Conservation (phyloP, 2,329 filamentous ascomycete genomes). For the Penicillium palitans region DNA sequence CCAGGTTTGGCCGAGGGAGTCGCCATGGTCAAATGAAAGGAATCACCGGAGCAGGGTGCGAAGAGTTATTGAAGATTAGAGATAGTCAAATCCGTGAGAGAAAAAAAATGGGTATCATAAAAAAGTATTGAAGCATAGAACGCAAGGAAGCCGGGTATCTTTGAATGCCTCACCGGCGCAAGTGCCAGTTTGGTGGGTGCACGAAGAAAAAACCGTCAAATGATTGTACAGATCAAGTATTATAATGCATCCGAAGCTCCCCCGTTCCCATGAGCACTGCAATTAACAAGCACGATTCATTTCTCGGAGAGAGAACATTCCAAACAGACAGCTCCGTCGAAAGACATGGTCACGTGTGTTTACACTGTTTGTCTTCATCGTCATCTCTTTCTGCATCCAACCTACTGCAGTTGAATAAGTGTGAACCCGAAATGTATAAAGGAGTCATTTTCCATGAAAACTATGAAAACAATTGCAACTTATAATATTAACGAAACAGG, state of each 20-base stretch:
- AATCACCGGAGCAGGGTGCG: neutral
- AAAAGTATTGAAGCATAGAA: slow-evolving; percentile 4
- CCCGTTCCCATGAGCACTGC: slow-evolving; percentile 6
- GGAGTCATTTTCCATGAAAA: neutral
- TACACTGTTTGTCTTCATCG: slow-evolving; percentile 29
- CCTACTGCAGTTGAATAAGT: neutral
- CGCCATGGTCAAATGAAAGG: slow-evolving; percentile 36
- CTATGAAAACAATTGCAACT: neutral
- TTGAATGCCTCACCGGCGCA: slow-evolving; percentile 10
- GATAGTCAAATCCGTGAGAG: neutral
- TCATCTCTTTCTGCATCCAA: slow-evolving; percentile 9
- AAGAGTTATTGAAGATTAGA: neutral
- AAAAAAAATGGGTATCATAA: slow-evolving; percentile 8
- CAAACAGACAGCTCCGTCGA: slow-evolving; percentile 5
- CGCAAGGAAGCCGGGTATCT: slow-evolving; percentile 5
- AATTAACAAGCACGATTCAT: slow-evolving; percentile 6
- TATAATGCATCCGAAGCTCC: slow-evolving; percentile 5
- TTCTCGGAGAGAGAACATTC: neutral
- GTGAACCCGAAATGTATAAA: neutral
- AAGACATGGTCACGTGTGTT: slow-evolving; percentile 33
- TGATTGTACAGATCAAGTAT: neutral
- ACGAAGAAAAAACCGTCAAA: neutral
- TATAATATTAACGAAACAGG: neutral
- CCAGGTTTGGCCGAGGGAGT: slow-evolving; percentile 48
- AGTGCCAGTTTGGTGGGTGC: neutral